Evolutionary conservation across 306 rosid genomes (phyloP), one percentile per base, ranked within the genome.

Genomic region (Glycine latifolia): DNA sequence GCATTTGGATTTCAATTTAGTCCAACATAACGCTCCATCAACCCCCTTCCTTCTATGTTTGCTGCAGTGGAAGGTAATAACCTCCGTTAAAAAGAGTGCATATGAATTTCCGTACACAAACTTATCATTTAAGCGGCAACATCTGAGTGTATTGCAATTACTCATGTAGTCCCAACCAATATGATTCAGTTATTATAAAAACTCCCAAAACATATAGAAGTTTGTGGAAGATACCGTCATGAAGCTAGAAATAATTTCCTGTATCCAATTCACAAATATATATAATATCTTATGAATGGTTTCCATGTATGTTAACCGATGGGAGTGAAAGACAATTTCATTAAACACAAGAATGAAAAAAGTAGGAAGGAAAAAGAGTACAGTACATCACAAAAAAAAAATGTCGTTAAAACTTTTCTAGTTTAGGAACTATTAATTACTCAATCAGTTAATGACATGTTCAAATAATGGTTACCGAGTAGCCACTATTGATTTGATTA

Each of bases 391-490:
- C 33, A 41, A 20, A 7, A 11, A 52, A 20, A 74, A 73, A 39
- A 72, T 43, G 60, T 62, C 8, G 3, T 33, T 58, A 35, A 79
- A 67, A 20, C 6, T 17, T 73, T 54, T 63, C 60, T 67, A 44
- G 67, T 73, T 17, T 35, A 39, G 44, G 73, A 84, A 74, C 37
- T 59, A 79, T 70, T 20, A 67, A 74, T 67, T 15, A 71, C 67
- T 84, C 81, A 84, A 74, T 56, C 47, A 50, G 56, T 69, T 55
- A 75, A 74, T 55, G 35, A 6, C 46, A 58, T 58, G 17, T 16
- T 83, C 69, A 53, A 62, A 71, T 53, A 71, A 68, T 53, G 75
- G 83, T 53, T 72, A 72, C 59, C 16, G 53, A 65, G 77, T 79
- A 78, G 39, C 67, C 85, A 76, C 13, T 50, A 65, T 53, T 54